phyloP scores from a whole-genome alignment of 805 yeast species.

The Grigorovia jiainica region DNA sequence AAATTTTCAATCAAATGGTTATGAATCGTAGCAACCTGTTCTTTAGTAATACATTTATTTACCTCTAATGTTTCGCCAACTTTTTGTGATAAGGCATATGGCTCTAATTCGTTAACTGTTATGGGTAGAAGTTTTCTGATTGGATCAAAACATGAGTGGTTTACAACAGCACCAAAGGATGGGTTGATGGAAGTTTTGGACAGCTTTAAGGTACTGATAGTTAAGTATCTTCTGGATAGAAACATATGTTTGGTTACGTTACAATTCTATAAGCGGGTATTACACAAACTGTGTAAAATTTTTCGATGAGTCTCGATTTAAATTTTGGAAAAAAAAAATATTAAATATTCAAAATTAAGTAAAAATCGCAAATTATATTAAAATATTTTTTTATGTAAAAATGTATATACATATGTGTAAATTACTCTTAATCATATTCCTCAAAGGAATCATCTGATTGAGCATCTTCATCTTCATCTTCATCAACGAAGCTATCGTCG shows the following conservation, averaged over 20 bases:
- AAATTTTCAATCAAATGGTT: constrained; percentile 24
- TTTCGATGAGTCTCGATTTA: background rate
- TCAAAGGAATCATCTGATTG: constrained; percentile 14
- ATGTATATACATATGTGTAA: background rate
- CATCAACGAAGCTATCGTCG: constrained; percentile 22
- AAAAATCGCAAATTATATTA: background rate
- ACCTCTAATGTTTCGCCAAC: constrained; percentile 8
- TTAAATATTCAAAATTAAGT: background rate
- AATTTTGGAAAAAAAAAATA: background rate
- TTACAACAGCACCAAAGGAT: constrained; percentile 5
- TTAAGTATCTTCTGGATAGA: constrained; percentile 6
- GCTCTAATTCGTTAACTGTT: constrained; percentile 7
- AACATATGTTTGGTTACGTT: too few species aligned
- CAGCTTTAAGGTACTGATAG: background rate
- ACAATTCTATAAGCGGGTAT: too few species aligned
- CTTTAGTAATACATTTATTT: constrained; percentile 3
- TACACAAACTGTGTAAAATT: too few species aligned
- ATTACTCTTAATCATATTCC: constrained; percentile 10
- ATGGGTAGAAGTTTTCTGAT: constrained; percentile 8
- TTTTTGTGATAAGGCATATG: constrained; percentile 16
- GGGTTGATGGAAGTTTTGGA: constrained; percentile 1
- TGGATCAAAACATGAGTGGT: constrained; percentile 14
- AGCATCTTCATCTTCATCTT: constrained; percentile 10
- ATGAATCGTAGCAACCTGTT: constrained; percentile 15
- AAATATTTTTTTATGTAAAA: background rate